Base-by-base conservation (phyloP, 1,284 basidiomycete genomes). In the Farysia itapuensis region DNA sequence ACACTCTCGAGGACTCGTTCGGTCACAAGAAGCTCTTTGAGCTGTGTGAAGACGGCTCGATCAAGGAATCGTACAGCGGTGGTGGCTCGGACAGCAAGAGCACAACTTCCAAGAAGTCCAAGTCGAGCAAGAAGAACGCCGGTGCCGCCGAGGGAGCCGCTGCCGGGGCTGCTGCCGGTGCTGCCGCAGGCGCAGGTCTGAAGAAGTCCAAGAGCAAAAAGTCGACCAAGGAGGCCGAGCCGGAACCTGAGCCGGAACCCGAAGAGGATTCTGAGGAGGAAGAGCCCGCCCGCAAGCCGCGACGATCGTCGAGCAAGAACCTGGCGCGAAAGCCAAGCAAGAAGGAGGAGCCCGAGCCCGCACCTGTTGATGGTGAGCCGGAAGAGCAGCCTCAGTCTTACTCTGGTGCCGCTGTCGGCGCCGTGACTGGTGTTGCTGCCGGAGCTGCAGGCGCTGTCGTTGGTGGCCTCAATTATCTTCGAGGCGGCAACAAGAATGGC, bases 1-100 rank as follows among this genome's bases (percentile, higher is more conserved):
- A 76, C 51, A 75, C 70, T 14, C 63, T 76, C 31, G 69, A 73
- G 43, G 54, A 70, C 39, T 70, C 67, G 19, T 57, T 68, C 34
- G 69, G 66, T 20, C 63, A 64, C 48, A 32, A 50, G 43, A 52
- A 56, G 33, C 53, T 63, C 31, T 22, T 14, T n/a, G 59, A 63
- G 40, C 32, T 57, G 37, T 63, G 46, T 26, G 34, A 36, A 19
- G 59, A 63, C 32, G 59, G 63, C 23, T 38, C 67, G 49, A 38
- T 61, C 51, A 44, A 56, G 19, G 31, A 61, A 46, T 56, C 51
- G 14, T 61, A 61, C 44, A 43, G 43, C 38, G 57, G 49, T 26
- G 43, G 23, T 35, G 38, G 39, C 24, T 35, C 41, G 11, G 42
- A 37, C 23, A 23, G 29, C 15, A 38, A 44, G 9, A 16, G 18